Evolutionary conservation across 2,329 filamentous ascomycete genomes (phyloP).

Genomic region (Phyllosticta citriasiana): DNA sequence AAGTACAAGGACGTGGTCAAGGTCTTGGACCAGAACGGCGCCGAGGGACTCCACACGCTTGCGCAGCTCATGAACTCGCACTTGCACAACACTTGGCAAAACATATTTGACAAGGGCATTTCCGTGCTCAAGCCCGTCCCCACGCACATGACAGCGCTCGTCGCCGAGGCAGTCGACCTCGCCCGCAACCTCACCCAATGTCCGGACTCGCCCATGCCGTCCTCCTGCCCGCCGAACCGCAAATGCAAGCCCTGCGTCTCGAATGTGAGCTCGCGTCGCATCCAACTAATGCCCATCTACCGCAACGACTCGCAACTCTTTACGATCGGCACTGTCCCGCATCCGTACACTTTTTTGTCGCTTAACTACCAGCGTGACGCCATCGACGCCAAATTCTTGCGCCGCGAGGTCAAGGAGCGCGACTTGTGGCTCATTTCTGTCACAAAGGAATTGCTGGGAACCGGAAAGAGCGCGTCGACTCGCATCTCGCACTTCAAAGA

Average conservation of each 20-base stretch:
- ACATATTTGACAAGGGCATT: slow-evolving; percentile 59
- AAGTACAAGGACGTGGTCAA: slow-evolving; percentile 60
- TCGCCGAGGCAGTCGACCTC: slow-evolving; percentile 60
- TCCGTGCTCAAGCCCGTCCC: slow-evolving; percentile 71
- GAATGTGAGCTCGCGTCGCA: slow-evolving; percentile 41
- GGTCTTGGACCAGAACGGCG: slow-evolving; percentile 44
- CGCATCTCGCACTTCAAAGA: slow-evolving; percentile 72
- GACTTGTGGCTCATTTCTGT: slow-evolving; percentile 69
- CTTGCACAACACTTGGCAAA: slow-evolving; percentile 77
- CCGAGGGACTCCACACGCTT: slow-evolving; percentile 54
- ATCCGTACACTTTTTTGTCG: slow-evolving; percentile 74
- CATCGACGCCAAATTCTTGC: slow-evolving; percentile 33
- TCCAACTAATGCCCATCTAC: slow-evolving; percentile 58
- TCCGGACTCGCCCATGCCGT: slow-evolving; percentile 58
- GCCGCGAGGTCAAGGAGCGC: slow-evolving; percentile 54
- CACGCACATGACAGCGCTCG: slow-evolving; percentile 62
- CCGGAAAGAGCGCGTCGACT: slow-evolving; percentile 50
- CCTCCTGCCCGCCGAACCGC: slow-evolving; percentile 75
- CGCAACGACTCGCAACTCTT: slow-evolving; percentile 63
- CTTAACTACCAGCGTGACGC: slow-evolving; percentile 49
- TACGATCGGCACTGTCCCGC: slow-evolving; percentile 78
- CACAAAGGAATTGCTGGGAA: slow-evolving; percentile 59
- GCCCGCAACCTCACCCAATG: slow-evolving; percentile 69
- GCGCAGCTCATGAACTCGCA: slow-evolving; percentile 73
- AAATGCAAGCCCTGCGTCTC: slow-evolving; percentile 60